Percentiles rank a stretch among this genome's conserved stretches.
Conservation (phyloP, 2,329 filamentous ascomycete genomes). For the Ophidiomyces ophidiicola region DNA sequence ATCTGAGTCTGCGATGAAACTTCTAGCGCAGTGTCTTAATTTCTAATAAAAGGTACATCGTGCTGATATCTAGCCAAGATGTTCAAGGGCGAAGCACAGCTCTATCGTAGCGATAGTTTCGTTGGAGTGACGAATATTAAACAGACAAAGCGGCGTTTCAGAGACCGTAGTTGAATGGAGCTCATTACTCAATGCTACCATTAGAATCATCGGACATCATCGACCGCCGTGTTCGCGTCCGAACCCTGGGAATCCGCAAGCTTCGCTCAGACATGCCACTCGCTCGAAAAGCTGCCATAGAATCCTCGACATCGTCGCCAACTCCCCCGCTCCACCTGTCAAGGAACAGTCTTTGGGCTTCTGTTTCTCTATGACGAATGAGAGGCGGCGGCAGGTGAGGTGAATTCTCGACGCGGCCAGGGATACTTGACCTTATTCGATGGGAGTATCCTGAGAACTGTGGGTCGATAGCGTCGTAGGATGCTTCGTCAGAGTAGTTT, state of each 20-base stretch:
- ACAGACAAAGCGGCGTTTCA: no score
- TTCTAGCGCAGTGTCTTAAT: no score
- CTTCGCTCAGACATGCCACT: constrained; percentile 25
- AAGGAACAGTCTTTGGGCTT: constrained; percentile 30
- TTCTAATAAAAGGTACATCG: no score
- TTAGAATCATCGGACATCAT: constrained; percentile 3
- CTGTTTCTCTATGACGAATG: constrained; percentile 24
- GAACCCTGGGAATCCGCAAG: constrained; percentile 10
- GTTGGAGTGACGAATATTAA: no score
- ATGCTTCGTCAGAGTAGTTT: background rate
- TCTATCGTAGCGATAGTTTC: no score
- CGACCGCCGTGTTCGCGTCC: constrained; percentile 5
- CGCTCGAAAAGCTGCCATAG: constrained; percentile 18
- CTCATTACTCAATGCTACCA: background rate
- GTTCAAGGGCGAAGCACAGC: no score
- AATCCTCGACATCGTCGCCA: constrained; percentile 17
- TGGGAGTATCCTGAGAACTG: constrained; percentile 1
- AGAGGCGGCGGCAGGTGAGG: constrained; percentile 20
- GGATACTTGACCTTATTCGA: constrained; percentile 12
- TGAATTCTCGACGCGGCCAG: constrained; percentile 20
- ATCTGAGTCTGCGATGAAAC: no score
- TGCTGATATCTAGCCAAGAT: no score
- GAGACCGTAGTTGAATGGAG: no score
- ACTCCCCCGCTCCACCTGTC: constrained; percentile 30
- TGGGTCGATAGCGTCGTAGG: constrained; percentile 7